Conservation (phyloP, 75 land plant genomes). For the Pinus albicaulis region DNA sequence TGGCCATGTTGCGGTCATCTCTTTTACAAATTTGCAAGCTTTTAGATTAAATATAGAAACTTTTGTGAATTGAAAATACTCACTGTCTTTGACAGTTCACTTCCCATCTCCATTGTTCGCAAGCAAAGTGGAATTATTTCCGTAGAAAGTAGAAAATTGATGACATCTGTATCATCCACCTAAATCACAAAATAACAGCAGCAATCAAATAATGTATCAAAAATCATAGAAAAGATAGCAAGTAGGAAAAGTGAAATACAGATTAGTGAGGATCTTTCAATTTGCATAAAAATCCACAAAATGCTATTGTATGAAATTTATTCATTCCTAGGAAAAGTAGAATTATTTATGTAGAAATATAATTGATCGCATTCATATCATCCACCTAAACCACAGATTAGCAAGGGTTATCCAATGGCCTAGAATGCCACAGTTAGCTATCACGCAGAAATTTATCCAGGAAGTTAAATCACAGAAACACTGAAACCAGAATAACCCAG, state of each 20-base stretch:
- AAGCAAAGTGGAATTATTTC: slow-evolving; percentile 97
- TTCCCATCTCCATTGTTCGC: slow-evolving; percentile 99
- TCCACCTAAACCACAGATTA: slow-evolving; percentile 62
- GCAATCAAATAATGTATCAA: background rate
- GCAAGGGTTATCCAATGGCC: too few species aligned
- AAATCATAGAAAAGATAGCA: background rate
- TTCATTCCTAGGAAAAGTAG: slow-evolving; percentile 85
- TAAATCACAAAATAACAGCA: slow-evolving; percentile 24
- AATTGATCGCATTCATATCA: slow-evolving; percentile 87
- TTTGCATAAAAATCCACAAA: background rate
- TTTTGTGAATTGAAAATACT: slow-evolving; percentile 9
- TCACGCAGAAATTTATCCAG: background rate
- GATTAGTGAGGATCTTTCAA: background rate
- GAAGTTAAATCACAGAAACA: background rate
- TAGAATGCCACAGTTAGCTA: too few species aligned
- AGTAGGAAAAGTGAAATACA: background rate
- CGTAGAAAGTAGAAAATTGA: slow-evolving; percentile 90
- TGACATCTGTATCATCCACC: slow-evolving; percentile 99
- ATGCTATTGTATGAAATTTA: background rate
- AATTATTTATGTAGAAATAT: slow-evolving; percentile 87
- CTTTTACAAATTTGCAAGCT: background rate
- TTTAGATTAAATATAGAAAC: background rate
- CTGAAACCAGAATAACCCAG: background rate
- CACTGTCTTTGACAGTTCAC: slow-evolving; percentile 97
- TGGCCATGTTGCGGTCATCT: background rate